Base-by-base conservation (phyloP, 805 yeast species). In the Saturnispora kantuleensis region DNA sequence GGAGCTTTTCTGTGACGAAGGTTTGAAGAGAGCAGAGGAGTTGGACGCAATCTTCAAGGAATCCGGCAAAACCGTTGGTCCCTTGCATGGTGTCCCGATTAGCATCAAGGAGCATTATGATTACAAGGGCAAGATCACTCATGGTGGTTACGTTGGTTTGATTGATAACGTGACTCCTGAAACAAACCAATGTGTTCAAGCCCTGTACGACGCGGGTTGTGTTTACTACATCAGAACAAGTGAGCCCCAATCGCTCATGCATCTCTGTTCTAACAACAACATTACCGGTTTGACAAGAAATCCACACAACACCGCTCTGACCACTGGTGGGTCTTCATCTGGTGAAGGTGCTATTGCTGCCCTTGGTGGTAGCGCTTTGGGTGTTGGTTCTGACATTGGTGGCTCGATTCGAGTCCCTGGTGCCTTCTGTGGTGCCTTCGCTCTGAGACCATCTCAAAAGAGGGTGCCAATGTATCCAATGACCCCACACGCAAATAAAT, bases 51-150 rank as follows among this genome's bases (percentile, higher is more conserved):
- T 69, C 50, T 63, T 60, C 46, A 55, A 56, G 17, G 63, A 67
- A 40, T 66, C 70, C 40, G 76, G 77, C 2, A 60, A 70, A 41
- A 63, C 75, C 0, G 59, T 74, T 21, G 79, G 79, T 38, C 79
- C 81, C 1, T 64, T 79, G 44, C 83, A 81, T 37, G 84, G 85
- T 2, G 58, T 79, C 50, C 84, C 84, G 5, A 63, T 79, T 41
- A 76, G 84, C 1, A 59, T 79, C 44, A 79, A 79, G 56, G 85
- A 79, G 51, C 78, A 79, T 38, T 69, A 66, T 52, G 61, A 64
- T 42, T 69, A 69, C 46, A 65, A 60, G 37, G 81, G 79, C 35
- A 70, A 65, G 45, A 72, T 73, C 52, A 70, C 80, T 1, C 72
- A 74, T 44, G 71, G 70, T 17, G 76, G 78, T 5, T 72, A 69